phyloP scores from a whole-genome alignment of 1,284 basidiomycete species.

The Ceratobasidium sp. region DNA sequence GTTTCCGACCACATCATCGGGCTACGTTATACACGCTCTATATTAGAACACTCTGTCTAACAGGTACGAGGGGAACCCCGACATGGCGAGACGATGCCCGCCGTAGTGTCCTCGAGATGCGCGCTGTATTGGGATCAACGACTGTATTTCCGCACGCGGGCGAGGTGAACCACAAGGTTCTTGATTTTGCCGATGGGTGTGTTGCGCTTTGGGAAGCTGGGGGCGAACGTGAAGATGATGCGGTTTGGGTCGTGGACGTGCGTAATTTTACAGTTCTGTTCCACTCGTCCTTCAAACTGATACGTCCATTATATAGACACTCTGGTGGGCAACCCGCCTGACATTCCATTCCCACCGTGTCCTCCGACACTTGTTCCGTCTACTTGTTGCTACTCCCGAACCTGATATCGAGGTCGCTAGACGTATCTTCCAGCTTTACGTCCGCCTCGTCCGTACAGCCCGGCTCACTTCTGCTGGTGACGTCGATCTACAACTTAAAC shows the following conservation, averaged over 20 bases:
- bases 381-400: constrained; percentile 72
- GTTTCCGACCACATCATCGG: constrained; percentile 80
- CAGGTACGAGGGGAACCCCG: constrained; percentile 60
- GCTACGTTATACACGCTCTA: constrained; percentile 78
- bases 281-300: background rate
- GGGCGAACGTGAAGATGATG: constrained; percentile 71
- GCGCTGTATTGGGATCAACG: constrained; percentile 72
- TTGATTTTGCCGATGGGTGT: constrained; percentile 86
- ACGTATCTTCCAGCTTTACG: constrained; percentile 83
- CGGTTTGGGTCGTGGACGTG: constrained; percentile 80
- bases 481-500: constrained; percentile 58
- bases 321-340: constrained; percentile 92
- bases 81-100: constrained; percentile 76
- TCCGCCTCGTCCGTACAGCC: constrained; percentile 86
- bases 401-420: constrained; percentile 74
- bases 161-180: constrained; percentile 82
- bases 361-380: constrained; percentile 83
- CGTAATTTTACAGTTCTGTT: constrained; percentile 55
- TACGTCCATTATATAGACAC: constrained; percentile 65
- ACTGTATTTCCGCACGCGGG: constrained; percentile 90
- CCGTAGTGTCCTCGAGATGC: constrained; percentile 77
- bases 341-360: constrained; percentile 92
- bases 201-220: constrained; percentile 85
- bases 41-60: constrained; percentile 75
- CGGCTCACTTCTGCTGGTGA: constrained; percentile 69